Evolutionary conservation across 1,284 basidiomycete species (phyloP).

Genomic region (Microbotryum scabiosae): DNA sequence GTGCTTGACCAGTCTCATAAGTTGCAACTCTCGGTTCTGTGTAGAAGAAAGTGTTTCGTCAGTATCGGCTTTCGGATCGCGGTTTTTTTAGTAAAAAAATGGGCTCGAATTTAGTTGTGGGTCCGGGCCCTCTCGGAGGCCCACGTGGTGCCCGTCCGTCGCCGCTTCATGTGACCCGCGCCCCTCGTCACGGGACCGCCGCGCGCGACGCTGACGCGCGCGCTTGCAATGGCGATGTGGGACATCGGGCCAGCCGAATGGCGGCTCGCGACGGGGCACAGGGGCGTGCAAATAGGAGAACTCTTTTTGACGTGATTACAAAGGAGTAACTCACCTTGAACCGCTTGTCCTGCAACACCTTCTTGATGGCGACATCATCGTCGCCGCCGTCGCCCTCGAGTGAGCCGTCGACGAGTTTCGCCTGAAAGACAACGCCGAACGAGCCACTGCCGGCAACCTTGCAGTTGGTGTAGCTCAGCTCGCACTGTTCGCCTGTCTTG

Average conservation of each 20-base stretch:
- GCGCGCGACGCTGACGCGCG: not conserved
- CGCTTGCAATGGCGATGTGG: not conserved
- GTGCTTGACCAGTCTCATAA: constrained; percentile 95
- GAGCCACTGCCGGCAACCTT: constrained; percentile 98
- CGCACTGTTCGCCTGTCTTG: constrained; percentile 77
- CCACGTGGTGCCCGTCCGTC: not conserved
- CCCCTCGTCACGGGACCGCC: not conserved
- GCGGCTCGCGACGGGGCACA: not conserved
- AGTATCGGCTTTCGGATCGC: not conserved
- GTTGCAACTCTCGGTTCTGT: constrained; percentile 98
- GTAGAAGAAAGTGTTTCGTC: not conserved
- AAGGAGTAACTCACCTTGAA: constrained; percentile 80
- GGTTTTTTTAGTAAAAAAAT: not conserved
- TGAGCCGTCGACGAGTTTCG: constrained; percentile 44
- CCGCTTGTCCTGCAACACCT: constrained; percentile 98
- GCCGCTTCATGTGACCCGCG: not conserved
- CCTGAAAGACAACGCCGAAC: constrained; percentile 93
- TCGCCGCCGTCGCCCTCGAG: constrained; percentile 36
- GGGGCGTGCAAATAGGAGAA: not conserved
- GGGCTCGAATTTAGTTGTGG: not conserved
- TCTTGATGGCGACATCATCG: constrained; percentile 98
- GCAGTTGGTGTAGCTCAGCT: constrained; percentile 92
- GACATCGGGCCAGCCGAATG: not conserved
- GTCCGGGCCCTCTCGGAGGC: not conserved
- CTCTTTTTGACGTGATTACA: not conserved